phyloP scores from a whole-genome alignment of 2,329 filamentous ascomycete genomes.

The Simplicillium sp. region DNA sequence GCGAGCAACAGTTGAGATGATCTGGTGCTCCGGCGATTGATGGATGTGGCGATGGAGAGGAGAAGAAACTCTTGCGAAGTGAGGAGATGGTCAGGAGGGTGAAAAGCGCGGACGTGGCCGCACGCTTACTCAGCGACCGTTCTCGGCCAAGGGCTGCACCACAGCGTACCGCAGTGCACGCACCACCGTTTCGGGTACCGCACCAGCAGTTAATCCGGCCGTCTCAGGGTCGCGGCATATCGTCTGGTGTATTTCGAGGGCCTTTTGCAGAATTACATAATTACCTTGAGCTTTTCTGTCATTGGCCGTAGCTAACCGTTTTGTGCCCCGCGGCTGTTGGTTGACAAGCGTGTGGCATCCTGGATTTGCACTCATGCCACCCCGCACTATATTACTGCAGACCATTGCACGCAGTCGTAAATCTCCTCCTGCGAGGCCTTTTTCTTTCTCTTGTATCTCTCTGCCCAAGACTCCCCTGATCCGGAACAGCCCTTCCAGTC shows the following conservation, averaged over 20 bases:
- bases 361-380: slow-evolving; percentile 1
- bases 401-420: slow-evolving; percentile 5
- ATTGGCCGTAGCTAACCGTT: slow-evolving; percentile 3
- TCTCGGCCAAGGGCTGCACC: no score
- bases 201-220: slow-evolving; percentile 3
- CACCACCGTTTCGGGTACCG: no score
- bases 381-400: slow-evolving; percentile 8
- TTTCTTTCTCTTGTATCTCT: slow-evolving; percentile 1
- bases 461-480: not conserved
- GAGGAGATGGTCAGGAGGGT: no score
- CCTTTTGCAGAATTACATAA: no score
- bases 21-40: no score
- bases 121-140: no score
- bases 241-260: no score
- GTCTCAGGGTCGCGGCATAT: slow-evolving; percentile 1
- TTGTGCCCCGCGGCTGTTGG: not conserved
- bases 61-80: no score
- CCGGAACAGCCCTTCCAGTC: slow-evolving; percentile 9
- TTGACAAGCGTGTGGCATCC: not conserved
- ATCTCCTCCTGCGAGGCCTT: not conserved
- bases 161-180: no score
- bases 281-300: not conserved
- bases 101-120: no score
- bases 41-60: no score
- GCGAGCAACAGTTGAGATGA: no score